Base-by-base conservation (phyloP, 1,284 basidiomycete genomes). In the Clitocybe nebularis region DNA sequence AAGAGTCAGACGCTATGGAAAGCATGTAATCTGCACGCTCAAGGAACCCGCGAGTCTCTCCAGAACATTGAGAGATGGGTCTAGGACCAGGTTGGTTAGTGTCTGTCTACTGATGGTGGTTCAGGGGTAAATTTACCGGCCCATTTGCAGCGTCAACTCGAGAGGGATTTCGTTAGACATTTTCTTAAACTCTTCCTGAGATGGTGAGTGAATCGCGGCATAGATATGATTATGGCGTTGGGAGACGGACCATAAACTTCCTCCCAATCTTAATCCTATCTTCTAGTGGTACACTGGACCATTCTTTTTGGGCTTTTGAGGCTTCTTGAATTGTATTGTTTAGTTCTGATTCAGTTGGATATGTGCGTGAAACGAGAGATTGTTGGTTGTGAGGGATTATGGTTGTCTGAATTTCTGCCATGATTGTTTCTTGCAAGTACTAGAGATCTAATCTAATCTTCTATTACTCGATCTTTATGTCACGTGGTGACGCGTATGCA, bases 11-110 rank as follows among this genome's bases (percentile, higher is more conserved):
- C 1, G 94, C 93, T 55, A 95, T 93, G 45, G 81, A 82, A 49
- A 95, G 72, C 74, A 97, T 80, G 61, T 94, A 89, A 36, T 79
- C 71, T 7, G 90, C 86, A 30, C 93, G 80, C 43, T 89, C 86
- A 17, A 94, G 62, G 25, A 89, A 83, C 1, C 92, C 91, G 36
- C 75, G 74, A 38, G 95, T 71, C 64, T 98, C 94, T 5, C 89
- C 89, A 21, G 79, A 65, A 29, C 72, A 71, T 60, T 91, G 88
- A 0, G 79, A 76, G 28, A 92, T 74, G 0, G 93, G 93, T 36
- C 93, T 92, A 49, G 25, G 16, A 29, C 24, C 28, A 16, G 2
- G 11, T 26, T 21, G 26, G 22, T 41, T 13, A 36, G 19, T 13
- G 11, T 17, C n/a, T 5, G 22, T 32, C 25, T 7, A 26, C 7